These are phyloP conservation scores for Corymbia citriodora DNA, from an alignment of 441 rosid genomes.

Conservation along the genomic window DNA sequence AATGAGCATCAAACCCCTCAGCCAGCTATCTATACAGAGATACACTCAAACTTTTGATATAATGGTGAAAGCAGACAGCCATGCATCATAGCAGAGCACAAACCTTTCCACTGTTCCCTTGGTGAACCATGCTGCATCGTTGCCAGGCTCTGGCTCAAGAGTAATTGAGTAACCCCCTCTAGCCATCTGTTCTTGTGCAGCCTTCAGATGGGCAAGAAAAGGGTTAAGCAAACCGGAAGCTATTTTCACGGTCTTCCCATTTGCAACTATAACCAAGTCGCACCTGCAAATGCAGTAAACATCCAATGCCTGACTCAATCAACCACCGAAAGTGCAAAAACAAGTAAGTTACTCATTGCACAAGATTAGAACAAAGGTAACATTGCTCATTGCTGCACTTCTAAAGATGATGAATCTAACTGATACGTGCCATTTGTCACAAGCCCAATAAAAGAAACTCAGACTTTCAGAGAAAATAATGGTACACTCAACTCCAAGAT, in stretches of 20 bases:
- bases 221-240: conserved; percentile 93
- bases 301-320: not conserved
- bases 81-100: not conserved
- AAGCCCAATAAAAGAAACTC: not conserved
- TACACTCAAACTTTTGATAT: not conserved
- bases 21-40: not conserved
- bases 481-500: not conserved
- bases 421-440: not conserved
- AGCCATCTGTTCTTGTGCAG: conserved; percentile 77
- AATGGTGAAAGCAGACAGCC: not conserved
- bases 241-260: conserved; percentile 81
- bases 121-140: conserved; percentile 74
- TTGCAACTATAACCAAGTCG: conserved; percentile 74
- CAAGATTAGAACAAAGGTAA: not conserved
- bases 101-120: conserved; percentile 85
- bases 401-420: not conserved
- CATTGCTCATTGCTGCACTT: not conserved
- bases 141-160: conserved; percentile 58
- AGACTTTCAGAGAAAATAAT: not conserved
- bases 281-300: conserved; percentile 42
- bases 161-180: conserved; percentile 92
- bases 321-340: not conserved
- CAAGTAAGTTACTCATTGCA: not conserved
- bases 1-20: not conserved
- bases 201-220: conserved; percentile 84